phyloP scores from a whole-genome alignment of 495 filamentous ascomycete species.

The Tuber brumale region DNA sequence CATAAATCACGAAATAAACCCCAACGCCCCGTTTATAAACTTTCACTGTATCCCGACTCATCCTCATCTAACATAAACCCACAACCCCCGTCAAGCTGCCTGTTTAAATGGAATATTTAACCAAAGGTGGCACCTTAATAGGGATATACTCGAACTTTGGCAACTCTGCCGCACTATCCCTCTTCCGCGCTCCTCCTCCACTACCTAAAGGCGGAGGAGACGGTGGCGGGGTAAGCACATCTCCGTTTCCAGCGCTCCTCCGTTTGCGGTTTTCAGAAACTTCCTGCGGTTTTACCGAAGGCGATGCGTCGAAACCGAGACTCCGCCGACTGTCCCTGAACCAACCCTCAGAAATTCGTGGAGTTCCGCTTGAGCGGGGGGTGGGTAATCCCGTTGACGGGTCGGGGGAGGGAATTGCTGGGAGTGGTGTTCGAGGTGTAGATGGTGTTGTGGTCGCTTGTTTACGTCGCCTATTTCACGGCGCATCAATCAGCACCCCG shows the following conservation, averaged over 20 bases:
- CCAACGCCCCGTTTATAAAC: background rate
- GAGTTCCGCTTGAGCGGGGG: background rate
- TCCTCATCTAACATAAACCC: background rate
- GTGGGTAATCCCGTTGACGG: background rate
- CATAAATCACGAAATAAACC: background rate
- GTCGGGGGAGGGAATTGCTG: background rate
- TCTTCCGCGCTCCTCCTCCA: background rate
- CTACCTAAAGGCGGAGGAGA: background rate
- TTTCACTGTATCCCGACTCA: background rate
- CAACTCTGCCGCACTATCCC: background rate
- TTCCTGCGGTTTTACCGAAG: background rate
- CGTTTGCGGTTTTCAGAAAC: background rate
- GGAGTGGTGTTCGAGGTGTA: background rate
- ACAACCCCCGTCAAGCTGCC: background rate
- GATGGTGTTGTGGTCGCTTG: background rate
- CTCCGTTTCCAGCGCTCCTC: background rate
- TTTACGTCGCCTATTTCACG: background rate
- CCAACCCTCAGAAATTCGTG: background rate
- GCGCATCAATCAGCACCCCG: background rate
- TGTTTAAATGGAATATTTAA: background rate
- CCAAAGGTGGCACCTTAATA: background rate
- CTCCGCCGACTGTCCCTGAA: background rate
- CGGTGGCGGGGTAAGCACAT: background rate
- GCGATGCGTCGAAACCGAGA: background rate
- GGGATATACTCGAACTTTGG: constrained; percentile 2